A percentile compares a stretch with the other conserved stretches of the same genome.
Conservation (phyloP, 805 yeast genomes). For the Zygosaccharomyces lentus region DNA sequence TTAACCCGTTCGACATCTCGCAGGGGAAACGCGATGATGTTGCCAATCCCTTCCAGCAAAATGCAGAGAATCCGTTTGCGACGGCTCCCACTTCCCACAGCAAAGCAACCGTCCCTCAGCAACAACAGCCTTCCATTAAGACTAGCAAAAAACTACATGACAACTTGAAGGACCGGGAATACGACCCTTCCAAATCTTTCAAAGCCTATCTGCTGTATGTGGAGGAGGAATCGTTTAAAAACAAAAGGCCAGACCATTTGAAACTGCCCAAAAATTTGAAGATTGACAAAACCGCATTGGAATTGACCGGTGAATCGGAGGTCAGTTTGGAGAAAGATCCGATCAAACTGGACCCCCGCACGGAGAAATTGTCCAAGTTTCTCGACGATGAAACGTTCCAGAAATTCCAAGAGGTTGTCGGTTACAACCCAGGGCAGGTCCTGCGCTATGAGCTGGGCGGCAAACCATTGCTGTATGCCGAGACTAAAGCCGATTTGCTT, state of each 20-base stretch:
- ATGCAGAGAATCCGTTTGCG: conserved; percentile 2
- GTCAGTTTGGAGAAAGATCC: conserved; percentile 30
- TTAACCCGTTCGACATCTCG: conserved; percentile 34
- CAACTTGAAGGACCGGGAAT: conserved; percentile 20
- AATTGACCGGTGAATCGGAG: conserved; percentile 38
- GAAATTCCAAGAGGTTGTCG: conserved; percentile 67
- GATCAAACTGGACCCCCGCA: conserved; percentile 38
- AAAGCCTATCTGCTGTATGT: conserved; percentile 68
- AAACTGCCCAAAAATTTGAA: conserved; percentile 49
- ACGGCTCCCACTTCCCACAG: conserved; percentile 1
- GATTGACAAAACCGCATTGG: conserved; percentile 49
- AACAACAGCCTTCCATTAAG: conserved; percentile 30
- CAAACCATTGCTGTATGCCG: conserved; percentile 65
- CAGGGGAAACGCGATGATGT: conserved; percentile 18
- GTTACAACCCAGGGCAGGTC: conserved; percentile 82
- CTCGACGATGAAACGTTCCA: conserved; percentile 76
- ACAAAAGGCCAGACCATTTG: conserved; percentile 43
- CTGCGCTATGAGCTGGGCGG: conserved; percentile 81
- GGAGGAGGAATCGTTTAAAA: conserved; percentile 63
- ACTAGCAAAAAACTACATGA: conserved; percentile 33
- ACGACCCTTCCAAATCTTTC: conserved; percentile 35
- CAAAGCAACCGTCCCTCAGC: not conserved
- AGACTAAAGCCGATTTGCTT: conserved; percentile 37
- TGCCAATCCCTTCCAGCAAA: conserved; percentile 32
- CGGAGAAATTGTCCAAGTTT: conserved; percentile 48